A percentile compares a stretch with the other conserved stretches of the same genome.
Conservation (phyloP, 2,329 filamentous ascomycete species). For the Trichoderma citrinoviride region DNA sequence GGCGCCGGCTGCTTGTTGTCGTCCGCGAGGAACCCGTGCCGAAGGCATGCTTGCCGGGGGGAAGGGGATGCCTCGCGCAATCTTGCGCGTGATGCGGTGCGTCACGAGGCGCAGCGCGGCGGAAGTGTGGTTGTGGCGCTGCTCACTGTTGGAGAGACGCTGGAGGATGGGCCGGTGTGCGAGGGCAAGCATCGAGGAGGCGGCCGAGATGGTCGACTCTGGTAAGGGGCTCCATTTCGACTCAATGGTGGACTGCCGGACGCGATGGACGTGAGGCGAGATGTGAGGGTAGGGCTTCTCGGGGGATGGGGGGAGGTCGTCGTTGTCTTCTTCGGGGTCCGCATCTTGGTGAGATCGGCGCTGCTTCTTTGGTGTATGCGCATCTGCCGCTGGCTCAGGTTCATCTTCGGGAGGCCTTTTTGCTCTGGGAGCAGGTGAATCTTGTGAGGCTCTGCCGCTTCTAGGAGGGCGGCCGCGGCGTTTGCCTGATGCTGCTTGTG, state of each 20-base stretch:
- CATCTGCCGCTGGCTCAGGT: neutral
- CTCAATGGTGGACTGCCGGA: slow-evolving; percentile 64
- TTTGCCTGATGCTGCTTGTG: neutral
- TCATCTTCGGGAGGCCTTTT: neutral
- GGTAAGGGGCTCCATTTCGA: slow-evolving; percentile 64
- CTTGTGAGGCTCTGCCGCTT: neutral
- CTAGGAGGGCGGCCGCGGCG: slow-evolving; percentile 13
- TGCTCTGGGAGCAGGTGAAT: neutral
- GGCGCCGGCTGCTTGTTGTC: slow-evolving; percentile 17
- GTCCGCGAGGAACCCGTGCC: slow-evolving; percentile 24
- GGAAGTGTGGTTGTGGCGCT: slow-evolving; percentile 53
- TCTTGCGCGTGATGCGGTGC: slow-evolving; percentile 55
- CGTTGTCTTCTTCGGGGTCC: slow-evolving; percentile 25
- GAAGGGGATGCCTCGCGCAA: slow-evolving; percentile 63
- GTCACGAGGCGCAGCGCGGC: slow-evolving; percentile 55
- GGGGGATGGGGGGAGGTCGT: slow-evolving; percentile 30
- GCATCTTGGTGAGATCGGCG: slow-evolving; percentile 25
- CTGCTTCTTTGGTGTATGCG: neutral
- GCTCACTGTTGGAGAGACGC: slow-evolving; percentile 49
- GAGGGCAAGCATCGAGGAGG: slow-evolving; percentile 56
- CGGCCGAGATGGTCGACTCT: slow-evolving; percentile 51
- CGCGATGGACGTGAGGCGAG: slow-evolving; percentile 47
- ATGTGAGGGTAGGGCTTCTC: slow-evolving; percentile 49
- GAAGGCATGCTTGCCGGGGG: slow-evolving; percentile 48
- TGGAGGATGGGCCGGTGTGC: slow-evolving; percentile 62